Evolutionary conservation across 306 rosid species (phyloP).

Genomic region (Citrullus amarus): DNA sequence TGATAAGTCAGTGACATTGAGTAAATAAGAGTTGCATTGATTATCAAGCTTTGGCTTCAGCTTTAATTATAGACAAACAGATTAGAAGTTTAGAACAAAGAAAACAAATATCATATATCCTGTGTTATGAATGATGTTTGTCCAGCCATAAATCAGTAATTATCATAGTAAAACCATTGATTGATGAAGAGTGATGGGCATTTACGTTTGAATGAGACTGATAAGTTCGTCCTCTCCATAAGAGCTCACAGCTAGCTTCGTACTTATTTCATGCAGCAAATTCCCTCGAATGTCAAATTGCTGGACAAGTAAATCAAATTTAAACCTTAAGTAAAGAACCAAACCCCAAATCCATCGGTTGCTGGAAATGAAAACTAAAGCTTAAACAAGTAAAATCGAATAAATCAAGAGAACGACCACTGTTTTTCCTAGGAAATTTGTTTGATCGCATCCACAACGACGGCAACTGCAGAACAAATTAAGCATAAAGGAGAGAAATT

Average conservation of each 20-base stretch:
- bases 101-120: too few species aligned
- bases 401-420: background rate
- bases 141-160: too few species aligned
- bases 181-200: background rate
- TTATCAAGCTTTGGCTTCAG: too few species aligned
- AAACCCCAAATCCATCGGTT: background rate
- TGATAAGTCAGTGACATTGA: too few species aligned
- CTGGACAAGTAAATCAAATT: slow-evolving; percentile 19
- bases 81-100: too few species aligned
- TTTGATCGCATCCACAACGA: background rate
- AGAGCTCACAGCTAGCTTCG: slow-evolving; percentile 78
- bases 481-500: background rate
- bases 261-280: slow-evolving; percentile 53
- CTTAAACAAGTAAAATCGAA: too few species aligned
- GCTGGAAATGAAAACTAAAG: too few species aligned
- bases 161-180: too few species aligned
- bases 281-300: slow-evolving; percentile 84
- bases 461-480: background rate
- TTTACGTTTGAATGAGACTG: slow-evolving; percentile 92
- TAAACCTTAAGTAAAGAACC: background rate
- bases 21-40: too few species aligned
- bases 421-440: background rate
- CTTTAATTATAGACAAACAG: too few species aligned
- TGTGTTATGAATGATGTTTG: too few species aligned
- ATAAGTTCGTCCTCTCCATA: slow-evolving; percentile 91